Percentiles rank a stretch among this genome's conserved stretches.
phyloP scores from a whole-genome alignment of 805 yeast species.

The Candida cerambycidarum region DNA sequence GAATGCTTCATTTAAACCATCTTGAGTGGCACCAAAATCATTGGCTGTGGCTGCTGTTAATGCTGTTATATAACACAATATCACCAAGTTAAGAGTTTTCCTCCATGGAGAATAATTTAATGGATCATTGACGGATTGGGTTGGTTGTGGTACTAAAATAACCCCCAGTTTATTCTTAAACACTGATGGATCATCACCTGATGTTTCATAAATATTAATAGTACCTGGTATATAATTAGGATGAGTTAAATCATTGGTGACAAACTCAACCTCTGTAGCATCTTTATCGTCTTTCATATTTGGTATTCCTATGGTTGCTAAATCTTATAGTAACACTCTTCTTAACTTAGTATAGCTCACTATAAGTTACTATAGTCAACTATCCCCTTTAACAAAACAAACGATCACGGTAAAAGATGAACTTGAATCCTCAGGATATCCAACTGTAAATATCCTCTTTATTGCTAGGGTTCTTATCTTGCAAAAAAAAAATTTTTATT shows the following conservation, averaged over 20 bases:
- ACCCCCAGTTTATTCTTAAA: constrained; percentile 28
- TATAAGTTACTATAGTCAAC: too few species aligned
- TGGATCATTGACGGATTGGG: constrained; percentile 52
- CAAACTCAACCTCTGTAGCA: not conserved
- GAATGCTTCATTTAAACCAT: constrained; percentile 40
- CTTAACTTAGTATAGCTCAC: too few species aligned
- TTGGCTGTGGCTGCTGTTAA: constrained; percentile 52
- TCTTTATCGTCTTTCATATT: not conserved
- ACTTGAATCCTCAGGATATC: too few species aligned
- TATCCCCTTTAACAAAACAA: too few species aligned
- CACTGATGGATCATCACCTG: constrained; percentile 8
- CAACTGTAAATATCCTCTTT: too few species aligned
- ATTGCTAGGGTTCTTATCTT: not conserved
- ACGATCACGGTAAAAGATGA: too few species aligned
- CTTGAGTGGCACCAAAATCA: constrained; percentile 48
- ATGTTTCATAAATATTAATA: constrained; percentile 42
- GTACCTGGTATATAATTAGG: constrained; percentile 57
- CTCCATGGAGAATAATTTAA: constrained; percentile 41
- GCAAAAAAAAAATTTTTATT: not conserved
- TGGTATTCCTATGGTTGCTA: not conserved
- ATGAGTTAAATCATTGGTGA: constrained; percentile 18
- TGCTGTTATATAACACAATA: constrained; percentile 43
- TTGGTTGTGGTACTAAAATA: constrained; percentile 48
- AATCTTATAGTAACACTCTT: too few species aligned
- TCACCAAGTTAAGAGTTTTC: constrained; percentile 38